A percentile compares a stretch with the other conserved stretches of the same genome.
phyloP scores from a whole-genome alignment of 2,329 filamentous ascomycete genomes.

The Exophiala bonariae region DNA sequence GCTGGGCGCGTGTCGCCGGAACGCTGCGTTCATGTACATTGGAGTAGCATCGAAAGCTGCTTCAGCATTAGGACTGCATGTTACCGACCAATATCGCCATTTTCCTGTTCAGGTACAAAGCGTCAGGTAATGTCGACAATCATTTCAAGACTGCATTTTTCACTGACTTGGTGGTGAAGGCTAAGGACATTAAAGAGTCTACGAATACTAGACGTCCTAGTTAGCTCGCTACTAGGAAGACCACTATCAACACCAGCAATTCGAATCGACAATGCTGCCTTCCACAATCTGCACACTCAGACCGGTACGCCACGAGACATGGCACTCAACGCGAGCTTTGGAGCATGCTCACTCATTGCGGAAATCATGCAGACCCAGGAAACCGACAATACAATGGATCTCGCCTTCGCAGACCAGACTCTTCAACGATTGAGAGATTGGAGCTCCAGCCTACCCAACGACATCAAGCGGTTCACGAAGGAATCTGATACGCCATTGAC shows the following conservation, averaged over 20 bases:
- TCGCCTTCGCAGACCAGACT: slow-evolving; percentile 39
- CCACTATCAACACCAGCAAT: slow-evolving; percentile 38
- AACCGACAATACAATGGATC: slow-evolving; percentile 37
- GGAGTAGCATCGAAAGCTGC: slow-evolving; percentile 60
- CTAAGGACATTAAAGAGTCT: slow-evolving; percentile 49
- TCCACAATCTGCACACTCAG: slow-evolving; percentile 26
- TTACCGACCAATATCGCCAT: slow-evolving; percentile 32
- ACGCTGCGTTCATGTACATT: slow-evolving; percentile 64
- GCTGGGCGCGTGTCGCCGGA: slow-evolving; percentile 58
- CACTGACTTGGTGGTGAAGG: slow-evolving; percentile 28
- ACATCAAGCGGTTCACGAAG: slow-evolving; percentile 30
- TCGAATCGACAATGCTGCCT: slow-evolving; percentile 28
- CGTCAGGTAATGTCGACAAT: slow-evolving; percentile 12
- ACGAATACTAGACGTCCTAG: slow-evolving; percentile 48
- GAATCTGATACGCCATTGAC: slow-evolving; percentile 22
- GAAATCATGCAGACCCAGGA: slow-evolving; percentile 47
- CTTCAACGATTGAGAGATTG: slow-evolving; percentile 47
- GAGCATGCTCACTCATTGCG: slow-evolving; percentile 45
- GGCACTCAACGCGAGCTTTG: slow-evolving; percentile 27
- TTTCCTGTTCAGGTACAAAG: slow-evolving; percentile 11
- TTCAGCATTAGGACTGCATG: slow-evolving; percentile 58
- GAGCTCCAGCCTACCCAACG: slow-evolving; percentile 45
- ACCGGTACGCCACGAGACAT: slow-evolving; percentile 27
- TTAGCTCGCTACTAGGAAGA: slow-evolving; percentile 51
- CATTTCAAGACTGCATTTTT: not conserved